Base-by-base conservation (phyloP, 1,284 basidiomycete species). In the Puccinia polysora region DNA sequence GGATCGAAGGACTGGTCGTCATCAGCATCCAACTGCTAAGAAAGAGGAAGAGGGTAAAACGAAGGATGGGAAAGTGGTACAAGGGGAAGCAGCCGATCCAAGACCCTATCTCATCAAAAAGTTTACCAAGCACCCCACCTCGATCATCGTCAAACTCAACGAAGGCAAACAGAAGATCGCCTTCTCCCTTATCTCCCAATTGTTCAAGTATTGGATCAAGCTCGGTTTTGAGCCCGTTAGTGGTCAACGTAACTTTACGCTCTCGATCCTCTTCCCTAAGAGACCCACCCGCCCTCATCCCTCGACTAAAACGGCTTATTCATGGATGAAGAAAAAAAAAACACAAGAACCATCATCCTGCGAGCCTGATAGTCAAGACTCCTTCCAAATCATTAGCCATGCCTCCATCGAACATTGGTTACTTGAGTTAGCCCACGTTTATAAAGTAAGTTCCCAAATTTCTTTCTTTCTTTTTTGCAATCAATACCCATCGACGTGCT, bases 191-290 rank as follows among this genome's bases (percentile, higher is more conserved):
- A 36, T 50, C 34, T 45, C 43, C 12, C 55, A 50, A 15, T 34
- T 62, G 2, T 59, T 59, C 14, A 60, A 53, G n/a, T 32, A 53
- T 38, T 70, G 68, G 68, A 62, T 34, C 47, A 70, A 70, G 38
- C 30, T 70, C 14, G 58, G 58, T 34, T 59, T 70, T 1, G 68
- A 70, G 32, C 68, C 68, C 25, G 58, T 70, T 20, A 38, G 43
- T 30, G 68, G 68, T 6, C 28, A 45, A 40, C 40, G 68, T 18
- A 47, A 70, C 50, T 32, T 60, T 30, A n/a, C 25, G 28, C 43
- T 70, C 18, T 70, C 68, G 4, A 34, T 70, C 14, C 15, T 70
- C 34, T 52, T 70, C 18, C 58, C 56, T 28, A 45, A 28, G 14
- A 20, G 30, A 14, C 38, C 7, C 20, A 18, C 34, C 25, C 56